Percentiles rank a stretch among this genome's conserved stretches.
phyloP scores from a whole-genome alignment of 2,329 filamentous ascomycete species.

The Myriangium duriaei region DNA sequence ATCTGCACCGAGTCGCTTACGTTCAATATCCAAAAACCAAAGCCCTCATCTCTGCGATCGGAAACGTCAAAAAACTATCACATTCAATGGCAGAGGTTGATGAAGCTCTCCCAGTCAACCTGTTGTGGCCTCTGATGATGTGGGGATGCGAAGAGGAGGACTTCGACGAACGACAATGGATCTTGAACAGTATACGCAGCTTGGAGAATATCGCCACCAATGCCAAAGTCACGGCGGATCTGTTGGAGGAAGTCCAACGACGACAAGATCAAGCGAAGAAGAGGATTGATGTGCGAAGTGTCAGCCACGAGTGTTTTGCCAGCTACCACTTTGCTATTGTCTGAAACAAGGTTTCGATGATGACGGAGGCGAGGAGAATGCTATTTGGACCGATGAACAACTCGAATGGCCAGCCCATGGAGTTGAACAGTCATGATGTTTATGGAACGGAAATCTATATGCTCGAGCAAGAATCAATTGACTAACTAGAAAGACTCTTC shows the following conservation, averaged over 20 bases:
- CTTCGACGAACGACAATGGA: conserved; percentile 37
- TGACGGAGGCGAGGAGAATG: too few species aligned
- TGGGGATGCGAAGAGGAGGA: conserved; percentile 44
- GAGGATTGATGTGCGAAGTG: conserved; percentile 27
- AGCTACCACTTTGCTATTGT: conserved; percentile 41
- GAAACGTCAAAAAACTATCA: conserved; percentile 37
- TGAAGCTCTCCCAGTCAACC: conserved; percentile 41
- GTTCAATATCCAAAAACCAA: conserved; percentile 40
- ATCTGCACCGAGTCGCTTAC: conserved; percentile 46
- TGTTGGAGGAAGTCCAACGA: conserved; percentile 28
- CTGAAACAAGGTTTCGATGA: conserved; percentile 17
- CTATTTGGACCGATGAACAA: too few species aligned
- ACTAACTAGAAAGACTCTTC: conserved; percentile 14
- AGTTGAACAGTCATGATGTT: too few species aligned
- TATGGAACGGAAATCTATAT: too few species aligned
- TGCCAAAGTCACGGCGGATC: conserved; percentile 27
- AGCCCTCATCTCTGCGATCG: conserved; percentile 37
- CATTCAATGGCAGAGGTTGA: conserved; percentile 34
- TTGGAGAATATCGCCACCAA: conserved; percentile 29
- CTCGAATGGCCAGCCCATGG: too few species aligned
- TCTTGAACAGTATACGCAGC: conserved; percentile 35
- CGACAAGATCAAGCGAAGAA: conserved; percentile 26
- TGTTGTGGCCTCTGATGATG: conserved; percentile 47
- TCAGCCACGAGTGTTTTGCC: conserved; percentile 35
- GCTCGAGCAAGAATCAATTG: too few species aligned